Base-by-base conservation (phyloP, 768 basidiomycete species). In the Podaxis sp. region DNA sequence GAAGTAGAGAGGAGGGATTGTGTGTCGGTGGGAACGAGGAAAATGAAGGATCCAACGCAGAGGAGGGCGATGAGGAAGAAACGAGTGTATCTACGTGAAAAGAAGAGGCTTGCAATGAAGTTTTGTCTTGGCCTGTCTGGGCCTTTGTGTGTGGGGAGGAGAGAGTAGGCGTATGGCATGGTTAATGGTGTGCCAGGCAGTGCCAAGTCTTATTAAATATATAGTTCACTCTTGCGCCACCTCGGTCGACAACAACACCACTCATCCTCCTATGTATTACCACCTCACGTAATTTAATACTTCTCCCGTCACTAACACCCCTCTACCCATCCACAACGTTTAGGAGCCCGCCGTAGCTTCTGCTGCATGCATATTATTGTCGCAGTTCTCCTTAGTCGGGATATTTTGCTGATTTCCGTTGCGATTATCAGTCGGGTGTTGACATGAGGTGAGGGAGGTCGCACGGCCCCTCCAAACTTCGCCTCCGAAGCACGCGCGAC, bases 1-100 rank as follows among this genome's bases (percentile, higher is more conserved):
- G 44, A 46, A 3, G 40, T 13, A 13, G 40, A 41, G 40, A 41
- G 40, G 17, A 41, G 44, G 4, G 17, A 8, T 0, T 30, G 3
- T n/a, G 56, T 20, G 10, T 33, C 22, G 4, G 41, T 36, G 4
- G 58, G 33, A 26, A 46, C 4, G 37, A 60, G 2, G 40, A 60
- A 60, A 2, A 46, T 13, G 15, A 60, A 48, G 17, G 30, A 51
- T 37, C 37, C 36, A 3, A 60, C 13, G n/a, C 49, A 38, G 17
- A 60, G 11, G 36, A 60, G 36, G 15, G 50, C 13, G 12, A 60
- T 15, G 20, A 40, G 20, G 4, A n/a, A 20, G 36, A 60, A 60
- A 51, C 58, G 49, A 22, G 58, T 22, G 26, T 51, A 51, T n/a
- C 48, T 50, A 12, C 58, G 58, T 7, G 58, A 60, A 24, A 51